phyloP scores from a whole-genome alignment of 2,329 filamentous ascomycete genomes.

The Chalara sp. region DNA sequence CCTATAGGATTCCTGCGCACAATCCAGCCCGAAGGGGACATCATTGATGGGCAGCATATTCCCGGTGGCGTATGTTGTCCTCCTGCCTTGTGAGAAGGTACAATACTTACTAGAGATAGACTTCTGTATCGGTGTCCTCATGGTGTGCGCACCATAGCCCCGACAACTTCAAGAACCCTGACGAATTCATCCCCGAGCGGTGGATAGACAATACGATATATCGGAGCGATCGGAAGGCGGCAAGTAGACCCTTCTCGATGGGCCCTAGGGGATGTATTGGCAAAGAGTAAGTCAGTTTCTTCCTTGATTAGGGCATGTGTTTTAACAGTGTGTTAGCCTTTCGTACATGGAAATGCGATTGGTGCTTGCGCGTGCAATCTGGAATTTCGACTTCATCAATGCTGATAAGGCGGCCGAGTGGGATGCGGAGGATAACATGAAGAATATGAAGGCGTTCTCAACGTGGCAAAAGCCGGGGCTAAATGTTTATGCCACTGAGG shows the following conservation, averaged over 20 bases:
- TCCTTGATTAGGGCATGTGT: too few species aligned
- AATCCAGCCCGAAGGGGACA: neutral
- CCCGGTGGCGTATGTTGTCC: neutral
- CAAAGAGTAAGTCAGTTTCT: neutral
- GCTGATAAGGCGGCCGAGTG: constrained; percentile 2
- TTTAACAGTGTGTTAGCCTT: constrained; percentile 1
- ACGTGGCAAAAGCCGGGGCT: constrained; percentile 6
- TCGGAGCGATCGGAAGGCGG: constrained; percentile 7
- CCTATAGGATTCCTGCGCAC: neutral
- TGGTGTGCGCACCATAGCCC: constrained; percentile 2
- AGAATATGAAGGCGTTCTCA: constrained; percentile 5
- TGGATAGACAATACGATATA: constrained; percentile 24
- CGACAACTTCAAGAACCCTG: constrained; percentile 7
- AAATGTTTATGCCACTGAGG: neutral
- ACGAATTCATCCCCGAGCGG: constrained; percentile 14
- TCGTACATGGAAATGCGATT: constrained; percentile 15
- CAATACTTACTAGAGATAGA: neutral
- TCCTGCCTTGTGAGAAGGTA: neutral
- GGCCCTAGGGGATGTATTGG: constrained; percentile 13
- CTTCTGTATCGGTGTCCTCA: constrained; percentile 1
- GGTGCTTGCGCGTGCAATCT: constrained; percentile 13
- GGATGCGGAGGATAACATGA: constrained; percentile 5
- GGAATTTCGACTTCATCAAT: constrained; percentile 6
- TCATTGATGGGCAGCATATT: neutral
- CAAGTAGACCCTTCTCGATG: constrained; percentile 8